phyloP scores from a whole-genome alignment of 805 yeast species.

The Wickerhamiella nectarea region DNA sequence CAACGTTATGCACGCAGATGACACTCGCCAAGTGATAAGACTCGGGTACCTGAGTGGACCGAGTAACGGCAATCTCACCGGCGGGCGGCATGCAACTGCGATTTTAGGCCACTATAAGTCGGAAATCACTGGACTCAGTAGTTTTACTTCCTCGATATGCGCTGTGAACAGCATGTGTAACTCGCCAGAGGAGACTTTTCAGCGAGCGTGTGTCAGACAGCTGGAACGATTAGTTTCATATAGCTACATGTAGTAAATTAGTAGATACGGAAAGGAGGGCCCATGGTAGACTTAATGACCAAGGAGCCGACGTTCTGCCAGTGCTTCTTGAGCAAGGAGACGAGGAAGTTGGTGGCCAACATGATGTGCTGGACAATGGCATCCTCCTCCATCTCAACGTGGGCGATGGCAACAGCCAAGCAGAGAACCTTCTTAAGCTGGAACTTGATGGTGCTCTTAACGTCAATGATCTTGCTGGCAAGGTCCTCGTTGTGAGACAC shows the following conservation, averaged over 20 bases:
- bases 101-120: too few relatives aligned
- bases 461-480: constrained; percentile 89
- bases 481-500: constrained; percentile 99
- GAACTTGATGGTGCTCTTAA: constrained; percentile 99
- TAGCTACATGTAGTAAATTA: constrained; percentile 30
- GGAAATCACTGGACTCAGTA: too few relatives aligned
- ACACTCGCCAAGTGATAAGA: background rate
- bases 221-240: background rate
- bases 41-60: background rate
- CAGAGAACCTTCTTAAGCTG: constrained; percentile 99
- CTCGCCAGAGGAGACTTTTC: too few relatives aligned
- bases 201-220: too few relatives aligned
- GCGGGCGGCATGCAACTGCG: background rate
- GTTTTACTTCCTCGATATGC: too few relatives aligned
- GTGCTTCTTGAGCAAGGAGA: constrained; percentile 98
- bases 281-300: constrained; percentile 98
- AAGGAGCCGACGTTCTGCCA: constrained; percentile 99
- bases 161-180: too few relatives aligned
- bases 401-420: constrained; percentile 98
- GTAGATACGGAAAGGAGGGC: constrained; percentile 99
- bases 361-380: constrained; percentile 91
- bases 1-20: background rate
- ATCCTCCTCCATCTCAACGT: constrained; percentile 99
- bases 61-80: background rate
- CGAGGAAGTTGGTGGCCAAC: constrained; percentile 98